phyloP scores from a whole-genome alignment of 2,329 filamentous ascomycete genomes.

The Torrubiella hemipterigena region DNA sequence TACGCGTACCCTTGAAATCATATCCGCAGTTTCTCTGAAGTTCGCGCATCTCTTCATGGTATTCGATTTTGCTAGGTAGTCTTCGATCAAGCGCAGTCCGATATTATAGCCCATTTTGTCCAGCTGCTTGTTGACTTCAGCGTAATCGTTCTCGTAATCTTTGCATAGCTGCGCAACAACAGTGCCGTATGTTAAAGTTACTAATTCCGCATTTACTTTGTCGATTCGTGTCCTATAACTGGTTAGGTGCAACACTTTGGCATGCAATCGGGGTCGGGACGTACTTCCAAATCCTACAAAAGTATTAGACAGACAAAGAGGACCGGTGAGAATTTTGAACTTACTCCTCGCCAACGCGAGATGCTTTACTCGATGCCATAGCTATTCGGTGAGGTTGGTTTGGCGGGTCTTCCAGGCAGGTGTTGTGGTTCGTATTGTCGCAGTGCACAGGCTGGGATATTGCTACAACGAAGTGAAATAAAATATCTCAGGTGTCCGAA shows the following conservation, averaged over 20 bases:
- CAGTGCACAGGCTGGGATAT: too few species aligned
- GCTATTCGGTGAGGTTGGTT: too few species aligned
- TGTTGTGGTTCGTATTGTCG: too few species aligned
- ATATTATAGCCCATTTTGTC: slow-evolving; percentile 99
- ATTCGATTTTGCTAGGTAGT: slow-evolving; percentile 92
- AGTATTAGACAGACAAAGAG: slow-evolving; percentile 17
- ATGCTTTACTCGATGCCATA: slow-evolving; percentile 51
- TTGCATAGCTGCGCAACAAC: slow-evolving; percentile 94
- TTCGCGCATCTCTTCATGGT: slow-evolving; percentile 80
- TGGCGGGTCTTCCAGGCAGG: too few species aligned
- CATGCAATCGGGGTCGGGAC: slow-evolving; percentile 2
- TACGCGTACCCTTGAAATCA: slow-evolving; percentile 69
- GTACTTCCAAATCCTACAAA: slow-evolving; percentile 80
- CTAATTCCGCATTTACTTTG: slow-evolving; percentile 95
- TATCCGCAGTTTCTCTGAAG: slow-evolving; percentile 92
- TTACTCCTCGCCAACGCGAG: slow-evolving; percentile 51
- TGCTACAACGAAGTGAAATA: too few species aligned
- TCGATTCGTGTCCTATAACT: slow-evolving; percentile 73
- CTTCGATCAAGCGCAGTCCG: slow-evolving; percentile 86
- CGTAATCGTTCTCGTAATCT: slow-evolving; percentile 89
- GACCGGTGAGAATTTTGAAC: slow-evolving; percentile 14
- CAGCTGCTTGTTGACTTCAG: slow-evolving; percentile 92
- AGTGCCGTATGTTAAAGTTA: slow-evolving; percentile 94
- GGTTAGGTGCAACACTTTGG: slow-evolving; percentile 11
- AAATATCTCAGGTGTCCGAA: too few species aligned